These are phyloP conservation scores for Naegleria gruberi DNA, from an alignment of 208 protist species.

Conservation along the genomic window DNA sequence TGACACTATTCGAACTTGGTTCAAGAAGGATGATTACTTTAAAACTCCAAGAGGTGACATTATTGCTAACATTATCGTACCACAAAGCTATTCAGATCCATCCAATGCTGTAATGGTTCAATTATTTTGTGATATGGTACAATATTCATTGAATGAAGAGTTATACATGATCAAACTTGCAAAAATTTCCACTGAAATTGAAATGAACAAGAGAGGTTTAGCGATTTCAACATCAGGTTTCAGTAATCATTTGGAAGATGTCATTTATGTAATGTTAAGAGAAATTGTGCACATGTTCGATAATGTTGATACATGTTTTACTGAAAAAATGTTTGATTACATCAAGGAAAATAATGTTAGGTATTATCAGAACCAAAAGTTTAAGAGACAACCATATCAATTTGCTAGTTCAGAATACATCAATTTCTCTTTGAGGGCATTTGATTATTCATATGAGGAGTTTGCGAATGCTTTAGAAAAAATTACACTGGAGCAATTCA, in stretches of 20 bases:
- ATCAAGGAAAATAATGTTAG: neutral
- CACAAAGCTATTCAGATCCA: neutral
- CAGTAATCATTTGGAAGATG: neutral
- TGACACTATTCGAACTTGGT: neutral
- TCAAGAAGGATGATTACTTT: slow-evolving; percentile 12
- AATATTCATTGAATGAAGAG: neutral
- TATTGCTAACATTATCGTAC: neutral
- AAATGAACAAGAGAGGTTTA: neutral
- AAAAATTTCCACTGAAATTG: neutral
- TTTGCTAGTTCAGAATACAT: neutral
- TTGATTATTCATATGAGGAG: neutral
- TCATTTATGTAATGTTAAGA: neutral
- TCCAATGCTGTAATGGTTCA: neutral
- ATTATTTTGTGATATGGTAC: neutral
- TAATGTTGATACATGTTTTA: neutral
- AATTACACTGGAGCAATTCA: neutral
- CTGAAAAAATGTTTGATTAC: neutral
- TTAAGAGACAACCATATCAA: neutral
- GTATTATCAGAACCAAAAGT: neutral
- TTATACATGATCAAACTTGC: neutral
- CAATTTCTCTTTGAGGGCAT: neutral
- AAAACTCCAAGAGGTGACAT: neutral
- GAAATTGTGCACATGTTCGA: neutral
- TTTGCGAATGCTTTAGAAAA: neutral
- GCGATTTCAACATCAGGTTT: neutral